Base-by-base conservation (phyloP, 1,139 yeast genomes). In the Protomyces inouyei region DNA sequence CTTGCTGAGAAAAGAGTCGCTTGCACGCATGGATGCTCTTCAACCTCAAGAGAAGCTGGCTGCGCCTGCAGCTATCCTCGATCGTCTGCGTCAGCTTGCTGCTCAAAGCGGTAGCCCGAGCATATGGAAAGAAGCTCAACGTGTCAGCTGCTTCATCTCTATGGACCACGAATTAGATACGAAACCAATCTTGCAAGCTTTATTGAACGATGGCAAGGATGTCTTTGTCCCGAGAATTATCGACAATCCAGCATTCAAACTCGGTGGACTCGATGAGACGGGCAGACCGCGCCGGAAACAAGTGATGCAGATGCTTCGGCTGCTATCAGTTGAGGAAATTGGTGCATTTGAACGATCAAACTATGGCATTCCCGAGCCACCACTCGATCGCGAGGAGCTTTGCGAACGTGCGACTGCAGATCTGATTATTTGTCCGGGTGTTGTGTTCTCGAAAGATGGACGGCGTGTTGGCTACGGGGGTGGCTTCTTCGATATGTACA, bases 281-380 rank as follows among this genome's bases (percentile, higher is more conserved):
- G 48, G 48, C 9, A 16, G 48, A 6, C 9, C 8, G 3, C 25
- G 5, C 48, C 21, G 48, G 12, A 43, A 43, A 25, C 48, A 43
- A 43, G 18, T 43, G 23, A 59, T 59, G 63, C 45, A 35, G 36
- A 52, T 59, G 57, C 45, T 59, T n/a, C 45, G 52, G 14, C n/a
- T 59, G 2, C 4, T 28, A 10, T n/a, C 28, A 2, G 38, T 40
- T 14, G 21, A 40, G 14, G 63, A 59, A 36, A 59, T 59, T 21
- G 53, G 38, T 14, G 8, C 10, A 3, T 59, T 52, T 45, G 23
- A 56, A 14, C 52, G 52, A 4, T 52, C 63, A 5, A 52, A 18
- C 43, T 59, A 55, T 51, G 63, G 63, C 32, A 59, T 59, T 14
- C 63, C 63, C 1, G 63, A 59, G 36, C 63, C 63, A 18, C 53